Evolutionary conservation across 208 protist species (phyloP).

Genomic region (Acanthamoeba lenticulata): DNA sequence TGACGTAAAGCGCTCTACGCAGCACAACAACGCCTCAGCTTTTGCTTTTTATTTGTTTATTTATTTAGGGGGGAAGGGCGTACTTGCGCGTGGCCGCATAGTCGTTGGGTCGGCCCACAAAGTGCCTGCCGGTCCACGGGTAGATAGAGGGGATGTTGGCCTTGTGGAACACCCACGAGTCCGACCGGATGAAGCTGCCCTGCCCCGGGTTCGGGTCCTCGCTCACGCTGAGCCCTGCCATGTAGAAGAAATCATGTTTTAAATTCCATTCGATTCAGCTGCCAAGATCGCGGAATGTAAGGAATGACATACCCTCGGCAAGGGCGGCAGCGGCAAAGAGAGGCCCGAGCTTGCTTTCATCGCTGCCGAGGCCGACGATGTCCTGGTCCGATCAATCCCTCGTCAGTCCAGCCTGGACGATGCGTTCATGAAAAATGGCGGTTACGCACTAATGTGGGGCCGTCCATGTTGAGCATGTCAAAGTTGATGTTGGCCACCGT

Average conservation of each 20-base stretch:
- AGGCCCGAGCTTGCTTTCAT: not conserved
- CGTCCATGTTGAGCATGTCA: slow-evolving; percentile 31
- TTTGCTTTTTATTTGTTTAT: too few relatives aligned
- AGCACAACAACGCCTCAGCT: not conserved
- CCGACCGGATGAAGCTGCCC: slow-evolving; percentile 39
- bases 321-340: not conserved
- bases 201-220: slow-evolving; percentile 16
- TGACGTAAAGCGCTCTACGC: not conserved
- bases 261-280: too few relatives aligned
- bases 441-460: not conserved
- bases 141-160: not conserved
- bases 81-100: not conserved
- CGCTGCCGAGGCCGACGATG: slow-evolving; percentile 8
- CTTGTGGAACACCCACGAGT: slow-evolving; percentile 40
- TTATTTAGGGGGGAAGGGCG: too few relatives aligned
- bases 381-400: too few relatives aligned
- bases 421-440: too few relatives aligned
- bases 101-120: not conserved
- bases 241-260: not conserved
- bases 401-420: too few relatives aligned
- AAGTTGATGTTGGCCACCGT: slow-evolving; percentile 35
- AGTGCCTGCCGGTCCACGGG: slow-evolving; percentile 33
- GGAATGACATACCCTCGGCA: not conserved
- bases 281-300: too few relatives aligned
- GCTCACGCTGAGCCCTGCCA: not conserved